Percentiles rank a stretch among this genome's conserved stretches.
Evolutionary conservation across 371 early-diverging fungal genomes (phyloP).

Genomic region (Mortierella sp.): DNA sequence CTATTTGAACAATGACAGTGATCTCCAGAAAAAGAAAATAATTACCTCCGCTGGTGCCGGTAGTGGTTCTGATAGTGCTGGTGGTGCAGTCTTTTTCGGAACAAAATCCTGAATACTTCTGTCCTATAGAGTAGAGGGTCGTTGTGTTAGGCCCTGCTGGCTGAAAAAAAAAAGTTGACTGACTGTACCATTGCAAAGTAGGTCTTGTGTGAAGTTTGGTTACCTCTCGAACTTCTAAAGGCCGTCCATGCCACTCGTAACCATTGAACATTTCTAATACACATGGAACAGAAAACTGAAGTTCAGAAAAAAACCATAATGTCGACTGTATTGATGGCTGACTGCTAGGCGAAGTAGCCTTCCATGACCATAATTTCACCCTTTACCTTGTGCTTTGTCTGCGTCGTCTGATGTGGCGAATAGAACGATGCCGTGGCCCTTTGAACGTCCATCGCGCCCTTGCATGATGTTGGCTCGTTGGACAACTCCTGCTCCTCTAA

Average conservation of each 20-base stretch:
- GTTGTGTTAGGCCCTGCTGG: background rate
- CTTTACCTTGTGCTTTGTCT: conserved; percentile 64
- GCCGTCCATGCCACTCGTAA: conserved; percentile 66
- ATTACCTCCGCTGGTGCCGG: background rate
- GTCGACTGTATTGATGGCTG: background rate
- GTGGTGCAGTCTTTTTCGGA: conserved; percentile 10
- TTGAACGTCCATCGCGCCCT: conserved; percentile 65
- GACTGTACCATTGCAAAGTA: background rate
- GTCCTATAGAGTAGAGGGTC: conserved; percentile 23
- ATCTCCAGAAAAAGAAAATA: background rate
- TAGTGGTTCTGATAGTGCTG: conserved; percentile 8
- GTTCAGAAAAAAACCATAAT: background rate
- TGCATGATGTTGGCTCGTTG: conserved; percentile 60
- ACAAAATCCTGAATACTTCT: conserved; percentile 41
- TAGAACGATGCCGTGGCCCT: conserved; percentile 72
- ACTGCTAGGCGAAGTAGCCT: background rate
- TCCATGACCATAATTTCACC: background rate
- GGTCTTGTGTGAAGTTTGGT: background rate
- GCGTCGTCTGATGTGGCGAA: conserved; percentile 69
- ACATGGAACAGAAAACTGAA: background rate
- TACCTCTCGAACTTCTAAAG: conserved; percentile 72
- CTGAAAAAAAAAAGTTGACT: background rate
- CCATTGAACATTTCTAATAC: conserved; percentile 63
- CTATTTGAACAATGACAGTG: background rate
- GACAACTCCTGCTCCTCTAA: conserved; percentile 57